Evolutionary conservation across 345 rosid genomes (phyloP), one percentile per base, ranked within the genome.

Genomic region (Bruguiera parviflora): DNA sequence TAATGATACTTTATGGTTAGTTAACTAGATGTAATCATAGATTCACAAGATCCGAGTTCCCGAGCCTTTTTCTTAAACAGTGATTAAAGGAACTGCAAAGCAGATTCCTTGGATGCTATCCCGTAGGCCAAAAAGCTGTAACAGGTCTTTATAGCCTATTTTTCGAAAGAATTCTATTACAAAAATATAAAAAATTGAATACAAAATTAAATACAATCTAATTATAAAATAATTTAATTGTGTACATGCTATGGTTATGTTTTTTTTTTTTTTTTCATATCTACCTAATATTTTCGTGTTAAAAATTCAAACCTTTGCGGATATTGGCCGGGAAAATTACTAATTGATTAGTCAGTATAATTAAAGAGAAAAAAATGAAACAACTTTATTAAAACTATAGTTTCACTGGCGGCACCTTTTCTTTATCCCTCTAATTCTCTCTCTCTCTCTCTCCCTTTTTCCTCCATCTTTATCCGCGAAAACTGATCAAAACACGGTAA

Each of bases 51-150:
- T 77, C 78, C 80, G 67, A 83, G 66, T 56, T 76, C 62, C 59
- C 52, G 8, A 24, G 53, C 71, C 73, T 71, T 73, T 69, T 65
- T 70, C 32, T 31, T 51, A 22, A 58, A 58, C 33, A 5, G 52
- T 68, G 77, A 56, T 67, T 62, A 67, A 73, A 43, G 75, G 67
- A 74, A 64, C 72, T 62, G 58, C 53, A 69, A 75, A 67, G 77
- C 89, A 80, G 85, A 82, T 89, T 78, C 83, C 75, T 84, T 84
- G 76, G 78, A 78, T 71, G 78, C 79, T 83, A 81, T 84, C 85
- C 76, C 71, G 71, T 82, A 67, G 71, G 73, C 71, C 39, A 24
- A 78, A 85, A 88, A 88, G 89, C 85, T 83, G 89, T 71, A 55
- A 72, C 83, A 79, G 58, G 74, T 61, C 69, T 78, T 73, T 22